phyloP scores from a whole-genome alignment of 768 basidiomycete species.

The Roridomyces roridus region DNA sequence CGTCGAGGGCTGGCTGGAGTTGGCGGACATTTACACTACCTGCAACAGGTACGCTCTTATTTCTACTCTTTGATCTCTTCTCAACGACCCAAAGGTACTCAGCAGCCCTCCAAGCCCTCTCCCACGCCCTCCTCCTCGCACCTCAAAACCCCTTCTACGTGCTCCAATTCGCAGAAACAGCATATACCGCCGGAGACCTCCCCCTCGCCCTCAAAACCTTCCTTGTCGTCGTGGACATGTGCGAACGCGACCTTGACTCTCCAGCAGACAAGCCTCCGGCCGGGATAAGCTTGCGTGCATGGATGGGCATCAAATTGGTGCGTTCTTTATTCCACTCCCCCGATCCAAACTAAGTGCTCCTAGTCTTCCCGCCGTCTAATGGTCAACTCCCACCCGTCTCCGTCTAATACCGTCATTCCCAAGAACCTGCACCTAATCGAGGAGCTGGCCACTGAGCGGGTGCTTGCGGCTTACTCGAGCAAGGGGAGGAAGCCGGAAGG shows the following conservation, averaged over 20 bases:
- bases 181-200: slow-evolving; percentile 79
- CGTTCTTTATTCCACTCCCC: background rate
- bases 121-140: slow-evolving; percentile 81
- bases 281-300: slow-evolving; percentile 73
- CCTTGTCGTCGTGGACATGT: slow-evolving; percentile 82
- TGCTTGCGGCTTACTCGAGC: slow-evolving; percentile 67
- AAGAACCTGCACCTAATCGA: slow-evolving; percentile 65
- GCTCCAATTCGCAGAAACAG: slow-evolving; percentile 88
- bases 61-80: background rate
- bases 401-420: slow-evolving; percentile 65
- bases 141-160: slow-evolving; percentile 88
- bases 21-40: slow-evolving; percentile 79
- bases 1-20: slow-evolving; percentile 86
- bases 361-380: slow-evolving; percentile 69
- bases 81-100: slow-evolving; percentile 61
- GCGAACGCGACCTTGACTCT: slow-evolving; percentile 57
- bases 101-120: slow-evolving; percentile 73
- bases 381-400: slow-evolving; percentile 49
- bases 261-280: slow-evolving; percentile 47
- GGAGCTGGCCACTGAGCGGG: slow-evolving; percentile 73
- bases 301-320: slow-evolving; percentile 86
- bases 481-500: slow-evolving; percentile 41
- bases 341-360: background rate
- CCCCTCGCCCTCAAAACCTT: slow-evolving; percentile 81
- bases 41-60: slow-evolving; percentile 68